phyloP scores from a whole-genome alignment of 2,329 filamentous ascomycete species.

The Corinectria fuckeliana region DNA sequence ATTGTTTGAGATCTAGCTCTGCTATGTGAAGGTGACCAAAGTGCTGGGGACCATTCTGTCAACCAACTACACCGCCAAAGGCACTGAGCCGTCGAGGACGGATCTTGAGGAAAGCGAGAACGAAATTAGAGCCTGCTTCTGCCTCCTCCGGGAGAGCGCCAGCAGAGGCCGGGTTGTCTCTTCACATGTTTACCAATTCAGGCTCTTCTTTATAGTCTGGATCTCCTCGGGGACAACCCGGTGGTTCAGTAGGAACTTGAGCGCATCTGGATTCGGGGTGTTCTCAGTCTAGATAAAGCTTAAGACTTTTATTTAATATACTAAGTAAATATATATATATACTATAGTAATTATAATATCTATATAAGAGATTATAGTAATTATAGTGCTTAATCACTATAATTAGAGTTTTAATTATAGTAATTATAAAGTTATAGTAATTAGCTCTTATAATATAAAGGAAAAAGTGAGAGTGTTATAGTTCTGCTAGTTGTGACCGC shows the following conservation, averaged over 20 bases:
- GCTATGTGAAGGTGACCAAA: background rate
- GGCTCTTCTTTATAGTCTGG: slow-evolving; percentile 14
- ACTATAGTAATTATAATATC: too few relatives aligned
- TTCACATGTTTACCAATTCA: slow-evolving; percentile 11
- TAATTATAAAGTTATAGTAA: too few relatives aligned
- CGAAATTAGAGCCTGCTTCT: background rate
- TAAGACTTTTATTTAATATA: too few relatives aligned
- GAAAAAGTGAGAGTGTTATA: too few relatives aligned
- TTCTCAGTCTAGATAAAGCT: slow-evolving; percentile 97
- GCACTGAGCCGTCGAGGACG: background rate
- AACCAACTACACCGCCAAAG: slow-evolving; percentile 2
- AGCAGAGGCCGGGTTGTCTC: background rate
- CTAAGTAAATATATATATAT: too few relatives aligned
- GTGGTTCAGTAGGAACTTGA: slow-evolving; percentile 61
- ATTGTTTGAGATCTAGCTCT: background rate
- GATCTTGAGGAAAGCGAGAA: slow-evolving; percentile 4
- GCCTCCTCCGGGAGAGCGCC: background rate
- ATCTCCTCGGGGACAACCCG: slow-evolving; percentile 79
- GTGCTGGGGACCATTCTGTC: slow-evolving; percentile 1
- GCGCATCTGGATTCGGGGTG: slow-evolving; percentile 71
- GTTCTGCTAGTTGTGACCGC: too few relatives aligned
- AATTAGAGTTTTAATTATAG: too few relatives aligned
- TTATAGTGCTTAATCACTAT: too few relatives aligned
- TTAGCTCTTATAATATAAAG: too few relatives aligned
- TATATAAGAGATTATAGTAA: too few relatives aligned